A percentile compares a stretch with the other conserved stretches of the same genome.
Conservation (phyloP, 768 basidiomycete species). For the Tremella fuciformis region DNA sequence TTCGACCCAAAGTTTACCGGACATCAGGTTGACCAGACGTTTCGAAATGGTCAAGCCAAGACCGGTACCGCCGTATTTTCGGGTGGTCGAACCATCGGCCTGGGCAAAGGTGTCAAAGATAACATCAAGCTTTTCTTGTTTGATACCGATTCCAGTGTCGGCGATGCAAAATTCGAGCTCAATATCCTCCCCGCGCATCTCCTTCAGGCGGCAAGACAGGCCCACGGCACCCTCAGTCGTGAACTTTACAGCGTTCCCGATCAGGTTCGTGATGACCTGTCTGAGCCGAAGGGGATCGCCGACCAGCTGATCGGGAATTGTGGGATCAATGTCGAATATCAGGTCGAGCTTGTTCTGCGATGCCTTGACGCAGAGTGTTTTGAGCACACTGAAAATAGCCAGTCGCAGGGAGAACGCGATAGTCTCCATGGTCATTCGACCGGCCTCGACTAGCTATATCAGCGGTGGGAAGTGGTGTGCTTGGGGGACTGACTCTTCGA, state of each 20-base stretch:
- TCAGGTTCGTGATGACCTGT: constrained; percentile 58
- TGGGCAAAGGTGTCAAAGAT: constrained; percentile 99
- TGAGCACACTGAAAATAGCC: constrained; percentile 94
- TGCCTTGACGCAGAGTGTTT: constrained; percentile 95
- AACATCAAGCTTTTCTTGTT: constrained; percentile 93
- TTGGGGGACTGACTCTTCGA: constrained; percentile 77
- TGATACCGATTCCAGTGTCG: constrained; percentile 97
- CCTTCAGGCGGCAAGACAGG: constrained; percentile 65
- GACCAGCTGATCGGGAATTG: constrained; percentile 93
- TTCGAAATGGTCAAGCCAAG: constrained; percentile 96
- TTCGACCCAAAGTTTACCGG: constrained; percentile 98
- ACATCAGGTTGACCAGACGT: constrained; percentile 93
- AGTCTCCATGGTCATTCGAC: constrained; percentile 99
- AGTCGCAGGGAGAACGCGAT: constrained; percentile 98
- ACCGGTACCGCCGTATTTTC: constrained; percentile 98
- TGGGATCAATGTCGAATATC: constrained; percentile 91
- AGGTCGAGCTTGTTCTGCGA: constrained; percentile 94
- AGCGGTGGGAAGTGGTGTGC: constrained; percentile 6
- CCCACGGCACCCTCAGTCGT: constrained; percentile 92
- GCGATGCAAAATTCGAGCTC: constrained; percentile 95
- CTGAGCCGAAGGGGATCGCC: constrained; percentile 92
- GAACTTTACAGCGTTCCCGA: constrained; percentile 88
- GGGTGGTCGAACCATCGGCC: constrained; percentile 94
- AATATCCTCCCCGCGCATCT: constrained; percentile 71
- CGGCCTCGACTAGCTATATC: constrained; percentile 76